A percentile compares a stretch with the other conserved stretches of the same genome.
phyloP scores from a whole-genome alignment of 1,284 basidiomycete genomes.

The Marasmius tenuissimus region DNA sequence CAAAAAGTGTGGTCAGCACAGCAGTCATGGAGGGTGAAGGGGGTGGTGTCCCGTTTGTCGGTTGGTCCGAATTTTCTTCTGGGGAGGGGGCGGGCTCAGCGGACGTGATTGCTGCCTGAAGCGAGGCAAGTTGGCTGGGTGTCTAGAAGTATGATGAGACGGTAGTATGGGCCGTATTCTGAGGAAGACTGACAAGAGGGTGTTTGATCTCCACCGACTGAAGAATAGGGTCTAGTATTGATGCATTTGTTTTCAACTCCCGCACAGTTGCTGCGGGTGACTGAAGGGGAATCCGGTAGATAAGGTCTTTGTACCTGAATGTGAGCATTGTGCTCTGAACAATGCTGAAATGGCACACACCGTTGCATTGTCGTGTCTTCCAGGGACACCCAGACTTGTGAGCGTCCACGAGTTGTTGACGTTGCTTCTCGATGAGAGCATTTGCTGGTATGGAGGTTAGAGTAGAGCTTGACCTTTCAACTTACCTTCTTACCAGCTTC shows the following conservation, averaged over 20 bases:
- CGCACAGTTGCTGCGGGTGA: slow-evolving; percentile 59
- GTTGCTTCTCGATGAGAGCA: slow-evolving; percentile 71
- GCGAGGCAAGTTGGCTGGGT: slow-evolving; percentile 41
- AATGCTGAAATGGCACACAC: slow-evolving; percentile 39
- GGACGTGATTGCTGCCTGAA: slow-evolving; percentile 40
- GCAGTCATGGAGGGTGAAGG: slow-evolving; percentile 48
- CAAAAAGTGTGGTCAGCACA: slow-evolving; percentile 65
- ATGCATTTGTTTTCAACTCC: slow-evolving; percentile 58
- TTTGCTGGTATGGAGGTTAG: slow-evolving; percentile 42
- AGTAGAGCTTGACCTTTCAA: slow-evolving; percentile 5
- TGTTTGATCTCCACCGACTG: slow-evolving; percentile 62
- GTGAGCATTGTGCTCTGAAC: neutral
- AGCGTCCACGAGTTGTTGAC: slow-evolving; percentile 55
- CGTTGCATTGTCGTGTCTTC: slow-evolving; percentile 75
- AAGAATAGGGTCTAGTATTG: slow-evolving; percentile 50
- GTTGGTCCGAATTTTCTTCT: slow-evolving; percentile 1
- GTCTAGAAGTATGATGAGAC: slow-evolving; percentile 34
- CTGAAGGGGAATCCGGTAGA: slow-evolving; percentile 73
- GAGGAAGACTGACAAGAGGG: slow-evolving; percentile 54
- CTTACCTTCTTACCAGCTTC: slow-evolving; percentile 67
- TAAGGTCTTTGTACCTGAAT: slow-evolving; percentile 46
- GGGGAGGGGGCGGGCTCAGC: slow-evolving; percentile 14
- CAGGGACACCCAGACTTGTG: slow-evolving; percentile 83
- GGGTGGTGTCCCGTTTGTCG: slow-evolving; percentile 12
- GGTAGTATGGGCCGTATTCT: slow-evolving; percentile 1